Conservation (phyloP, 164 flowering plant genomes). For the Liriodendron chinense region DNA sequence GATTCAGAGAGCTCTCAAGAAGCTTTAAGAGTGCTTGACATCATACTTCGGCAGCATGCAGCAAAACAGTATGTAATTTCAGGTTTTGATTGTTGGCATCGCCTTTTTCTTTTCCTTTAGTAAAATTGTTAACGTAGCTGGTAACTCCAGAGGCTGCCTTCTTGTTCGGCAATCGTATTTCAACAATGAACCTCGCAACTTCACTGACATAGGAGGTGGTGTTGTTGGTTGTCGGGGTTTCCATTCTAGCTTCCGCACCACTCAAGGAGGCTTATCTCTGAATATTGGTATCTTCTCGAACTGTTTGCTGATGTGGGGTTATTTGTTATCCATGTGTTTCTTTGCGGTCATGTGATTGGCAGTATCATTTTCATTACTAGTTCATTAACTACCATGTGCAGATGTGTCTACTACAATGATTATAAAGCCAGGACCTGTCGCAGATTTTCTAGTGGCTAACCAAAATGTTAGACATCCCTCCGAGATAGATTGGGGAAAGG, state of each 20-base stretch:
- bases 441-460: slow-evolving; percentile 73
- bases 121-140: neutral
- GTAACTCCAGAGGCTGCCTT: slow-evolving; percentile 72
- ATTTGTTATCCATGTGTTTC: neutral
- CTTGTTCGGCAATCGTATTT: slow-evolving; percentile 91
- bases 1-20: slow-evolving; percentile 85
- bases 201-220: slow-evolving; percentile 77
- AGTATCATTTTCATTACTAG: neutral
- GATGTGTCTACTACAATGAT: slow-evolving; percentile 97
- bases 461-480: slow-evolving; percentile 64
- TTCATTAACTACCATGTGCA: slow-evolving; percentile 19
- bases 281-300: slow-evolving; percentile 52
- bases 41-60: slow-evolving; percentile 87
- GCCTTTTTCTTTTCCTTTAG: neutral
- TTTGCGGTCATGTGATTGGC: neutral
- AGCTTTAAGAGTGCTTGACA: slow-evolving; percentile 86
- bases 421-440: slow-evolving; percentile 78
- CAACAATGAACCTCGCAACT: slow-evolving; percentile 62
- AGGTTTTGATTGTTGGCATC: neutral
- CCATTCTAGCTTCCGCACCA: slow-evolving; percentile 76
- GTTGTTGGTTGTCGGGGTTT: slow-evolving; percentile 87
- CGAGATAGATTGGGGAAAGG: slow-evolving; percentile 82
- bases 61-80: slow-evolving; percentile 67
- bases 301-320: neutral
- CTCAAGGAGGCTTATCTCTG: slow-evolving; percentile 83